Percentiles rank a stretch among this genome's conserved stretches.
Evolutionary conservation across 2,329 filamentous ascomycete genomes (phyloP).

Genomic region (Chaetomiaceae sp.): DNA sequence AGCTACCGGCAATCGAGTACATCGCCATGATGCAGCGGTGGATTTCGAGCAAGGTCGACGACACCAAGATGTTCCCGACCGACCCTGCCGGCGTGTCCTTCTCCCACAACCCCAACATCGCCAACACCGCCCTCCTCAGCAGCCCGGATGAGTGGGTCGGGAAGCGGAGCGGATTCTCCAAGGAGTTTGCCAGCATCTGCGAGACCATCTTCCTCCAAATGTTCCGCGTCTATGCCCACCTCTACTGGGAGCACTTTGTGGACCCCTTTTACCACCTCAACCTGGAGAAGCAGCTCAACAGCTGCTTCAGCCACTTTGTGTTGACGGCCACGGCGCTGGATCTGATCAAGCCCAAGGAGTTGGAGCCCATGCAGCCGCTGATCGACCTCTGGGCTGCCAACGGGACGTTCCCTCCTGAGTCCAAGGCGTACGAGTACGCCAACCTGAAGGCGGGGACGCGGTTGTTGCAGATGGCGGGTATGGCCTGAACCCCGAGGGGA

Average conservation of each 20-base stretch:
- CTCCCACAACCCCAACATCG: slow-evolving; percentile 46
- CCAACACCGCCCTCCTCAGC: slow-evolving; percentile 42
- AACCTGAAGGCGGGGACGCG: slow-evolving; percentile 44
- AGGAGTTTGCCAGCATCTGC: slow-evolving; percentile 71
- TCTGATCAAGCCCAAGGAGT: slow-evolving; percentile 69
- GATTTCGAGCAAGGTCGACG: slow-evolving; percentile 79
- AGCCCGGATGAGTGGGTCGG: slow-evolving; percentile 65
- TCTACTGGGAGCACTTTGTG: slow-evolving; percentile 80
- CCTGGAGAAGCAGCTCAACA: slow-evolving; percentile 63
- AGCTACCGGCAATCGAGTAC: slow-evolving; percentile 76
- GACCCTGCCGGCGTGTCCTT: slow-evolving; percentile 57
- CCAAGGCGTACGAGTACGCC: slow-evolving; percentile 47
- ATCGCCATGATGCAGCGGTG: slow-evolving; percentile 81
- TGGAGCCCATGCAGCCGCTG: slow-evolving; percentile 78
- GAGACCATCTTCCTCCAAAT: slow-evolving; percentile 82
- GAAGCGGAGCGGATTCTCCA: slow-evolving; percentile 74
- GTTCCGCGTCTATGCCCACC: slow-evolving; percentile 84
- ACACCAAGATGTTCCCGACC: slow-evolving; percentile 72
- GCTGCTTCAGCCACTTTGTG: slow-evolving; percentile 68
- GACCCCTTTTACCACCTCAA: slow-evolving; percentile 69
- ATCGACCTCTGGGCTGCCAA: slow-evolving; percentile 76
- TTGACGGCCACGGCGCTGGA: slow-evolving; percentile 62
- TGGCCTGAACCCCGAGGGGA: slow-evolving; percentile 23
- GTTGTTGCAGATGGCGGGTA: slow-evolving; percentile 31
- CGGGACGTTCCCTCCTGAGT: slow-evolving; percentile 65